phyloP scores from a whole-genome alignment of 1,139 yeast genomes.

The Sugiyamaella japonica region DNA sequence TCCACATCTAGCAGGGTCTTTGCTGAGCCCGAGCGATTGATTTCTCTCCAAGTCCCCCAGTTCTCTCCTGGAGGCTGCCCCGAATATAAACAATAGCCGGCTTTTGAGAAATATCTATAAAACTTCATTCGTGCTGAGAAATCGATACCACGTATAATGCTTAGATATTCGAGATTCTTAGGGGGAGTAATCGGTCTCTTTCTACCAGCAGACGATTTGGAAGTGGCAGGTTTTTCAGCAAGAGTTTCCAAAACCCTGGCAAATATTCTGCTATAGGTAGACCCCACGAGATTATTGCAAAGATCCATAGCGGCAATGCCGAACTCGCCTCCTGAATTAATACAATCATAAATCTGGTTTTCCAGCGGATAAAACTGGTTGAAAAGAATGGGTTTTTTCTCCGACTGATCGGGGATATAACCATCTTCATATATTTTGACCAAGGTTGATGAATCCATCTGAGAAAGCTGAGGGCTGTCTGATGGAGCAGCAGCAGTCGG shows the following conservation, averaged over 20 bases:
- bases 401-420: constrained; percentile 32
- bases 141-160: constrained; percentile 64
- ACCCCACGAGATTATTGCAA: constrained; percentile 53
- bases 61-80: constrained; percentile 30
- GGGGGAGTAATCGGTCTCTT: constrained; percentile 33
- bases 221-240: constrained; percentile 37
- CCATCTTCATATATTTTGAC: constrained; percentile 29
- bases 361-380: constrained; percentile 63
- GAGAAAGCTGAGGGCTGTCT: constrained; percentile 4
- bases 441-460: constrained; percentile 9
- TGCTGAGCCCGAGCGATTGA: constrained; percentile 18
- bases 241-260: constrained; percentile 52
- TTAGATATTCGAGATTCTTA: constrained; percentile 37
- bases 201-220: constrained; percentile 28
- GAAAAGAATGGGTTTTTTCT: constrained; percentile 30
- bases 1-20: constrained; percentile 28
- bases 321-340: constrained; percentile 42
- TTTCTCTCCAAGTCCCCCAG: constrained; percentile 36
- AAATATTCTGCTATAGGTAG: constrained; percentile 51
- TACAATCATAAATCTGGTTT: constrained; percentile 57
- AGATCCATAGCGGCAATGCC: constrained; percentile 65
- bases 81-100: constrained; percentile 41
- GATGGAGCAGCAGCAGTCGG: neutral
- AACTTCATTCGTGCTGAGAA: constrained; percentile 72
- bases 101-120: constrained; percentile 62